Evolutionary conservation across 768 basidiomycete genomes (phyloP), one percentile per base, ranked within the genome.

Genomic region (Rhodotorula sphaerocarpa): DNA sequence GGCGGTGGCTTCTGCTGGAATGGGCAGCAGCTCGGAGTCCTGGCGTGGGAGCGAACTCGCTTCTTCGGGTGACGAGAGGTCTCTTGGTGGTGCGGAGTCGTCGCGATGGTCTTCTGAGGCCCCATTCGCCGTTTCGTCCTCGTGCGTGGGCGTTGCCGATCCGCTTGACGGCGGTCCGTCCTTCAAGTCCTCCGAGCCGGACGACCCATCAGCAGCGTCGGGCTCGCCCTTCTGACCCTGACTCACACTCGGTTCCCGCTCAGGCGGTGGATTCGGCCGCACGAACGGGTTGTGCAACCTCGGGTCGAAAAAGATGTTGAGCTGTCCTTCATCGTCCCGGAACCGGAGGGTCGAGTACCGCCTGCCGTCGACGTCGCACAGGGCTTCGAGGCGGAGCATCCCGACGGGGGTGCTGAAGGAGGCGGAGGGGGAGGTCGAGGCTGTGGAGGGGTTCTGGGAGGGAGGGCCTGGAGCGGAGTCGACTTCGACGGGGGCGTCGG

Each of bases 261-360:
- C 14, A 7, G 28, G 12, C 20, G 46, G 39, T 20, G 28, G 28
- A 23, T 31, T 6, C 2, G 57, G 33, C 15, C 39, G 57, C 14
- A 50, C 25, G 63, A 65, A 51, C 10, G 63, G 63, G 48, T 65
- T 65, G 43, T 45, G 34, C 16, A 15, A 14, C 28, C 10, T 30
- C 28, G 63, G 33, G 33, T 65, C 54, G 31, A 65, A 65, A 44
- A 46, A 65, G 36, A 65, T 60, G 41, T 47, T 45, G n/a, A 21
- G 7, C 18, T 50, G 50, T 20, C 51, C 51, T 31, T 36, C 43
- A 11, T 21, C 7, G 6, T 11, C 43, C 3, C 43, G 16, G 4
- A 59, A 7, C 34, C 45, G 50, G 54, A 59, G 46, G 43, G 63
- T 65, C 34, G 63, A 64, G 2, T 30, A 41, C 2, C 55, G 45